These are phyloP conservation scores for Tylopilus felleus DNA, from an alignment of 768 basidiomycete genomes.

Conservation along the genomic window DNA sequence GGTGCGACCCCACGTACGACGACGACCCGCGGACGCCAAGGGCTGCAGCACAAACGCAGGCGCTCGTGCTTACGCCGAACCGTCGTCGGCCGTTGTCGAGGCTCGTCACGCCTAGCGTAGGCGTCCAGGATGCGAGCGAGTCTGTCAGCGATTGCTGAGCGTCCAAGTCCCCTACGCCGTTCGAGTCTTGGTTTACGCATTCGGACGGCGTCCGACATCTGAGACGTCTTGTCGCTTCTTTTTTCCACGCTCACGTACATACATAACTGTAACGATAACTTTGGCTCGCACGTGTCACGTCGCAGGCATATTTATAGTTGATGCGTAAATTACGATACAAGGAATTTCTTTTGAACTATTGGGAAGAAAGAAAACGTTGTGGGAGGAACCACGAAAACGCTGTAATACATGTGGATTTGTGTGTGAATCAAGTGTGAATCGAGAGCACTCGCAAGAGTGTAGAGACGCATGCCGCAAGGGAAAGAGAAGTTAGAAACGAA, in stretches of 20 bases:
- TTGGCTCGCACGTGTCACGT: background rate
- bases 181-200: too few species aligned
- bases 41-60: too few species aligned
- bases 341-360: slow-evolving; percentile 6
- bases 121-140: slow-evolving; percentile 5
- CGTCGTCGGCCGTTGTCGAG: slow-evolving; percentile 10
- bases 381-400: slow-evolving; percentile 4
- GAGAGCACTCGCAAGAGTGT: background rate
- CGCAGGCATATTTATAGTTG: slow-evolving; percentile 31
- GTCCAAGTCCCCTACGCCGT: too few species aligned
- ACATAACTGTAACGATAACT: background rate
- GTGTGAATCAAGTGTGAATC: background rate
- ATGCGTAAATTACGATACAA: slow-evolving; percentile 33
- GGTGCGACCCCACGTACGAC: background rate
- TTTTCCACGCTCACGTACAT: background rate
- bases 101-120: background rate
- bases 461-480: background rate
- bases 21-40: background rate
- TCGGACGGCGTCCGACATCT: too few species aligned
- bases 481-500: slow-evolving; percentile 4
- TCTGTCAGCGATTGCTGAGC: slow-evolving; percentile 12
- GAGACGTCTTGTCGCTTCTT: background rate
- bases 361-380: background rate
- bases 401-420: slow-evolving; percentile 16
- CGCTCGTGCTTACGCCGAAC: slow-evolving; percentile 2